Evolutionary conservation across 176 grass and related monocot species (phyloP).

Genomic region (Triticum turgidum): DNA sequence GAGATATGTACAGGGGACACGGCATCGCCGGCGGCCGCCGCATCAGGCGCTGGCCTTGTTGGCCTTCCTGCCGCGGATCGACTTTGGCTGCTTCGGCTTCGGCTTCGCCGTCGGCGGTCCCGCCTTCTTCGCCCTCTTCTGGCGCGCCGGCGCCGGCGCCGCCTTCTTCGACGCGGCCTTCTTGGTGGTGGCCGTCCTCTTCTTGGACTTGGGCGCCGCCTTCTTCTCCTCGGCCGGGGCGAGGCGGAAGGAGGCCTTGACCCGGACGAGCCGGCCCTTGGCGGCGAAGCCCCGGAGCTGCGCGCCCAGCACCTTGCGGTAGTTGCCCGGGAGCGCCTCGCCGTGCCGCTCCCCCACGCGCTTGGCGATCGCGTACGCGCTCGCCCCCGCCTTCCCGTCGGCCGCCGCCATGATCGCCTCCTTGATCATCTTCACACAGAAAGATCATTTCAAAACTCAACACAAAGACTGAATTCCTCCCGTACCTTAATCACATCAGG

Average conservation of each 20-base stretch:
- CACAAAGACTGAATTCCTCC: too few relatives aligned
- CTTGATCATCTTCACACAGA: slow-evolving; percentile 71
- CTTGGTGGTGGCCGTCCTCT: background rate
- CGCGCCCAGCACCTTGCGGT: slow-evolving; percentile 77
- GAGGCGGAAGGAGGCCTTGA: slow-evolving; percentile 86
- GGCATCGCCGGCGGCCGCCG: too few relatives aligned
- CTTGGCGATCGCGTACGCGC: slow-evolving; percentile 78
- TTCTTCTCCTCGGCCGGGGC: slow-evolving; percentile 36
- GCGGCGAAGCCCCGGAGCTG: slow-evolving; percentile 74
- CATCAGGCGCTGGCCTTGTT: slow-evolving; percentile 63
- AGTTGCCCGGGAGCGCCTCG: slow-evolving; percentile 66
- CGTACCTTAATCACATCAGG: too few relatives aligned
- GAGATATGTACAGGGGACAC: background rate
- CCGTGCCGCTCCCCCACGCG: slow-evolving; percentile 73
- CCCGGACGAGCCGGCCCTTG: slow-evolving; percentile 72
- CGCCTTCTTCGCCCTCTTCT: slow-evolving; percentile 62
- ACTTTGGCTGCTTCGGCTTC: background rate
- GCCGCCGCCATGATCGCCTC: slow-evolving; percentile 69
- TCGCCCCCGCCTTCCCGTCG: slow-evolving; percentile 58
- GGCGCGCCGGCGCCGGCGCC: background rate
- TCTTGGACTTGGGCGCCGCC: background rate
- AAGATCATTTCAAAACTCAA: background rate
- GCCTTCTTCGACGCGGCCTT: slow-evolving; percentile 44
- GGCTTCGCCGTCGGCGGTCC: slow-evolving; percentile 13
- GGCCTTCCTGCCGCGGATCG: slow-evolving; percentile 48